Evolutionary conservation across 257 asterid species (phyloP), one percentile per base, ranked within the genome.

Genomic region (Vinca minor): DNA sequence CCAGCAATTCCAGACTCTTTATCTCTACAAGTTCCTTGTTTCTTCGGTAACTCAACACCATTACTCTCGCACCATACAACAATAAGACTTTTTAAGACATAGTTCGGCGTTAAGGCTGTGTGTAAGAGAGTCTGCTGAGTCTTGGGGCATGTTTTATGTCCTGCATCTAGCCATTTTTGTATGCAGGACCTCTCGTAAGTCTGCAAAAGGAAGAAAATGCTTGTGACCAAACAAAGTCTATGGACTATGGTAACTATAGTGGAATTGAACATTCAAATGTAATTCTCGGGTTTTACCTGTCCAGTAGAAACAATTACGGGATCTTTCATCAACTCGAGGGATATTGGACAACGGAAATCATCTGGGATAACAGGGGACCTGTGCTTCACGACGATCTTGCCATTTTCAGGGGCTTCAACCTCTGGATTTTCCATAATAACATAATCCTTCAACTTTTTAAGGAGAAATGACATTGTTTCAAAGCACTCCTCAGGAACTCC

Each of bases 281-380:
- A 76, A 71, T 18, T 14, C 18, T 12, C 47, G 47, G 49, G 48
- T 65, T 64, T 72, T 21, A 93, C 98, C 97, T 93, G 98, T 41
- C 98, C 98, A 11, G 98, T 89, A 32, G 98, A 93, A 59, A 93
- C 98, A 72, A 89, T 93, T 10, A 93, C 98, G 15, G 98, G 98
- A 77, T 93, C 98, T 73, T 87, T 88, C 98, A 93, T 93, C 83
- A 93, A 81, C 83, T 93, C 98, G 8, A 93, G 95, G 0, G 98
- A 93, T 72, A 93, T 87, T 8, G 98, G 97, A 67, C 98, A 93
- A 20, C 98, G 95, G 62, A 93, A 93, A 73, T 93, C 96, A 73
- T 89, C 96, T 0, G 98, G 98, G 63, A 93, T 87, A 50, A 93
- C 87, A 0, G 97, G 97, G 68, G 97, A 87, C 69, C 97, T 74